Conservation (phyloP, 495 filamentous ascomycete species). For the Podospora didyma region DNA sequence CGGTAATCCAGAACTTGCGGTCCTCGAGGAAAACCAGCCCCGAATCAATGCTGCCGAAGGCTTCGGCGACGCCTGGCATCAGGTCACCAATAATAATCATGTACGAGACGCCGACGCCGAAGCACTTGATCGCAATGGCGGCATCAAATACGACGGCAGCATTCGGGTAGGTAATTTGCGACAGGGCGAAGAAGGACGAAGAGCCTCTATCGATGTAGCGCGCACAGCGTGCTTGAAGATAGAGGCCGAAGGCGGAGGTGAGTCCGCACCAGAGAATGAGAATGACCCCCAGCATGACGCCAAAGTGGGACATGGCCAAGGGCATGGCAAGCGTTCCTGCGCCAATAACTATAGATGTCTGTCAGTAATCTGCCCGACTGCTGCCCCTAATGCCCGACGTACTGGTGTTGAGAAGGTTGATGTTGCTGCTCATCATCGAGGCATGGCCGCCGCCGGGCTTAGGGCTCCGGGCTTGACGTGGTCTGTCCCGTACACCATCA, state of each 20-base stretch:
- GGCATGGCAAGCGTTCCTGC: constrained; percentile 95
- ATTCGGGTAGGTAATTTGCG: constrained; percentile 94
- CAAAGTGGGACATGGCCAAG: constrained; percentile 86
- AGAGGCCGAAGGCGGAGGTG: constrained; percentile 87
- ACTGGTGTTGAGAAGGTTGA: constrained; percentile 96
- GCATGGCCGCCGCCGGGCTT: constrained; percentile 63
- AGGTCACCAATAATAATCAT: constrained; percentile 97
- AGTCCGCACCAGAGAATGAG: constrained; percentile 88
- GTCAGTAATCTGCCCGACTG: background rate
- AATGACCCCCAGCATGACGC: constrained; percentile 72
- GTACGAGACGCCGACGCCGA: constrained; percentile 95
- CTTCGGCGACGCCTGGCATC: constrained; percentile 89
- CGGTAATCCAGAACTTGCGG: constrained; percentile 96
- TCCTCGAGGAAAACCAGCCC: constrained; percentile 70
- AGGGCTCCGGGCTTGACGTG: constrained; percentile 33
- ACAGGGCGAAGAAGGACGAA: constrained; percentile 83
- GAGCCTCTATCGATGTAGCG: constrained; percentile 83
- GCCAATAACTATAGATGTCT: constrained; percentile 66
- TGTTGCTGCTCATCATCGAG: constrained; percentile 84
- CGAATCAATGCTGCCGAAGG: constrained; percentile 55
- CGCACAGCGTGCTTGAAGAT: constrained; percentile 88
- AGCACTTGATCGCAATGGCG: constrained; percentile 96
- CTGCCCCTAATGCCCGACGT: constrained; percentile 23
- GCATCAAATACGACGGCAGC: constrained; percentile 93
- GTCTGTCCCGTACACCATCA: constrained; percentile 14